Percentiles rank a stretch among this genome's conserved stretches.
These are phyloP conservation scores for Penicillium corylophilum DNA, from an alignment of 2,329 filamentous ascomycete genomes.

Conservation along the genomic window DNA sequence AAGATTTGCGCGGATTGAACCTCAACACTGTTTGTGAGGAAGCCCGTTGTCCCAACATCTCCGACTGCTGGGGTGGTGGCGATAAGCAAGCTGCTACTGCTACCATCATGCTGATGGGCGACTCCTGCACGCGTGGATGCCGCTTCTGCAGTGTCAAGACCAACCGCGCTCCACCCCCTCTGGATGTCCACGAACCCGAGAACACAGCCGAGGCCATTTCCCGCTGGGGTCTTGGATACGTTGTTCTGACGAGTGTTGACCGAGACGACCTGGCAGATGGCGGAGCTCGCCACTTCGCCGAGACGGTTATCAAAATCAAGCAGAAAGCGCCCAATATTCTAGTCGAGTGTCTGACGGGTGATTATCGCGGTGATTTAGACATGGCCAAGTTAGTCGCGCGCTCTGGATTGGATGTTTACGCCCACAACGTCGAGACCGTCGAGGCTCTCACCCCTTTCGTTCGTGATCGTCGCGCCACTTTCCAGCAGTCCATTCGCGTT, in stretches of 20 bases:
- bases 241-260: conserved; percentile 91
- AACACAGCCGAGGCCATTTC: conserved; percentile 91
- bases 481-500: conserved; percentile 79
- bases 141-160: conserved; percentile 98
- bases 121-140: conserved; percentile 94
- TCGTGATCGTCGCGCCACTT: conserved; percentile 83
- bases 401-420: conserved; percentile 92
- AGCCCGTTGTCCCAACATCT: conserved; percentile 94
- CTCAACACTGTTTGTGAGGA: conserved; percentile 98
- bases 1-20: conserved; percentile 82
- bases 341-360: conserved; percentile 62
- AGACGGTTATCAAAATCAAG: conserved; percentile 94
- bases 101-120: conserved; percentile 99
- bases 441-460: conserved; percentile 88
- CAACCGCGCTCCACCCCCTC: conserved; percentile 67
- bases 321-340: conserved; percentile 57
- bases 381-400: conserved; percentile 82
- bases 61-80: conserved; percentile 93
- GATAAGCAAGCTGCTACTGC: conserved; percentile 89
- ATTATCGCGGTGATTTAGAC: conserved; percentile 80
- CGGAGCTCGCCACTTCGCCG: conserved; percentile 84
- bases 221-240: conserved; percentile 92
- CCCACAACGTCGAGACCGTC: conserved; percentile 95
- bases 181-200: conserved; percentile 95
- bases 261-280: conserved; percentile 89